Evolutionary conservation across 768 basidiomycete genomes (phyloP), one percentile per base, ranked within the genome.

Genomic region (Pleurotus eryngii): DNA sequence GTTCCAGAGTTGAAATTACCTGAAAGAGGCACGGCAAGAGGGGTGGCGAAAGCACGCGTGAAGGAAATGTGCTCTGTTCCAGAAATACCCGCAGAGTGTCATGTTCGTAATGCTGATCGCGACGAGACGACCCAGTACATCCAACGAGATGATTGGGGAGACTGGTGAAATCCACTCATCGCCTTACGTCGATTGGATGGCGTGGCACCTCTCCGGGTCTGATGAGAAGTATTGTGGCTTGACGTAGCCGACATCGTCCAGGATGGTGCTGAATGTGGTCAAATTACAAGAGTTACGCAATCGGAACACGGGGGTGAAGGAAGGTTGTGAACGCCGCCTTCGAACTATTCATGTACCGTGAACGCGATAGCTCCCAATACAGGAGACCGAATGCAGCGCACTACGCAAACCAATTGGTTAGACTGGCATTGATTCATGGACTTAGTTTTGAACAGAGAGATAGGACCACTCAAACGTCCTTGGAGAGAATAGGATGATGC

Each of bases 401-500:
- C 27, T 7, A 30, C 3, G 27, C 27, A n/a, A n/a, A 24, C 18
- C 8, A 22, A 14, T 15, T 17, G 7, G 26, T 30, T 8, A 15
- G 24, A 49, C 15, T 17, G 49, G 5, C 14, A 35, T 27, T 11
- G 9, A 22, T 43, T 8, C 27, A 9, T 30, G 27, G 27, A 8
- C 27, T 3, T 30, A 7, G 24, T 5, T 24, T 24, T 24, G 24
- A 24, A 24, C 24, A 4, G 24, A 24, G 24, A 20, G 20, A 20
- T 20, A 20, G 20, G 20, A 24, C 24, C 24, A 24, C 24, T 24
- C 24, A 42, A 30, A 24, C 18, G 50, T 39, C 40, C 20, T 38
- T 5, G 37, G 37, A 37, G 3, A 24, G 24, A 24, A 24, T 24
- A 51, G 40, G 4, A 22, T 30, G 9, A 76, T 38, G 1, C 67